Evolutionary conservation across 495 filamentous ascomycete species (phyloP), one percentile per base, ranked within the genome.

Genomic region (Xylona heveae): DNA sequence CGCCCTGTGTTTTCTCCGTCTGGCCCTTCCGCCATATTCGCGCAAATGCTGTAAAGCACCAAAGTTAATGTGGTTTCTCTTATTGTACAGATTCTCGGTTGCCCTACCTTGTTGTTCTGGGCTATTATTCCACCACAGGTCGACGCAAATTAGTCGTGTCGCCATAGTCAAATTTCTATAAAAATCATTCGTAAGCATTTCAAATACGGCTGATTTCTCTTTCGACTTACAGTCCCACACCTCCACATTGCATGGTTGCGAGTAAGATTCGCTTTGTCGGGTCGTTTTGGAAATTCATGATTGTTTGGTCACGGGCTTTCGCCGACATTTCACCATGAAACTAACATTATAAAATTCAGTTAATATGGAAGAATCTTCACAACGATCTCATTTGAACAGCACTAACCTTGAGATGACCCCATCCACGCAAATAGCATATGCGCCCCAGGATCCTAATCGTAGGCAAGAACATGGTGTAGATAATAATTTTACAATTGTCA

Each of bases 141-240:
- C 36, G 13, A 38, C 21, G 13, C 31, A 30, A 6, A 37, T 33
- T 12, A 37, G 27, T 37, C 35, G 35, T 19, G 19, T 30, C 5
- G 53, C 54, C 42, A 51, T 51, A 1, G 51, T 54, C 10, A 57
- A 36, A 36, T 59, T 59, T n/a, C n/a, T n/a, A n/a, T n/a, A n/a
- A n/a, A n/a, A n/a, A n/a, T n/a, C n/a, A n/a, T n/a, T n/a, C n/a
- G n/a, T n/a, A n/a, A n/a, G n/a, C n/a, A n/a, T n/a, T n/a, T n/a
- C n/a, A n/a, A n/a, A n/a, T n/a, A 10, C 54, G 40, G 5, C 52
- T 50, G 9, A 41, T 34, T 40, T 16, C 24, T 6, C 24, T 25
- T 25, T 12, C n/a, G 1, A 42, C 34, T 25, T 45, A 45, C 28
- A 49, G 30, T 2, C 48, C 53, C 19, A 22, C 12, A 8, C 36